These are phyloP conservation scores for Penicillium sp. DNA, from an alignment of 2,329 filamentous ascomycete species.

Conservation along the genomic window DNA sequence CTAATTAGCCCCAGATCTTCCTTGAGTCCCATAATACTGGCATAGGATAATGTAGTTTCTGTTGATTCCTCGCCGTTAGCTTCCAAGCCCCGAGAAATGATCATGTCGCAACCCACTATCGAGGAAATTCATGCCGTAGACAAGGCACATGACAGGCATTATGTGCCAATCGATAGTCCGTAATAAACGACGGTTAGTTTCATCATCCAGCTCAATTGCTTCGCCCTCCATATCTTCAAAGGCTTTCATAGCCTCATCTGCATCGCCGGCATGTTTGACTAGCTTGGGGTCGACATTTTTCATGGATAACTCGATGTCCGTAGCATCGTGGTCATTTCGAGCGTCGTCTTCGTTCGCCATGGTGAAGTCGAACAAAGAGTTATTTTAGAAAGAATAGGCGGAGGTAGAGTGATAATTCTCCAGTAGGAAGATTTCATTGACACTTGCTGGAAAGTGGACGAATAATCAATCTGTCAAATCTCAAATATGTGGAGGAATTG, in stretches of 20 bases:
- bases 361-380: background rate
- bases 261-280: slow-evolving; percentile 56
- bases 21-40: slow-evolving; percentile 59
- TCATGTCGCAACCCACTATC: slow-evolving; percentile 10
- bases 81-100: too few species aligned
- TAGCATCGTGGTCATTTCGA: background rate
- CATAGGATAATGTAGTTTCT: slow-evolving; percentile 57
- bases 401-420: background rate
- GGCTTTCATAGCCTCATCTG: slow-evolving; percentile 61
- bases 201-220: slow-evolving; percentile 55
- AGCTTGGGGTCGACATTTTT: slow-evolving; percentile 2
- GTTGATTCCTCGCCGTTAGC: too few species aligned
- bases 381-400: background rate
- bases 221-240: slow-evolving; percentile 52
- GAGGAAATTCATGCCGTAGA: slow-evolving; percentile 15
- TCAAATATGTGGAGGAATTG: background rate
- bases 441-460: background rate
- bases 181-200: slow-evolving; percentile 58
- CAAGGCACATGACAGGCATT: slow-evolving; percentile 52
- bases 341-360: background rate
- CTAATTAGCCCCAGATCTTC: slow-evolving; percentile 49
- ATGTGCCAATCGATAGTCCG: slow-evolving; percentile 62
- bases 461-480: background rate
- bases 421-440: background rate
- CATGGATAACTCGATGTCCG: slow-evolving; percentile 6